Conservation (phyloP, 768 basidiomycete species). For the Suillus paluster region DNA sequence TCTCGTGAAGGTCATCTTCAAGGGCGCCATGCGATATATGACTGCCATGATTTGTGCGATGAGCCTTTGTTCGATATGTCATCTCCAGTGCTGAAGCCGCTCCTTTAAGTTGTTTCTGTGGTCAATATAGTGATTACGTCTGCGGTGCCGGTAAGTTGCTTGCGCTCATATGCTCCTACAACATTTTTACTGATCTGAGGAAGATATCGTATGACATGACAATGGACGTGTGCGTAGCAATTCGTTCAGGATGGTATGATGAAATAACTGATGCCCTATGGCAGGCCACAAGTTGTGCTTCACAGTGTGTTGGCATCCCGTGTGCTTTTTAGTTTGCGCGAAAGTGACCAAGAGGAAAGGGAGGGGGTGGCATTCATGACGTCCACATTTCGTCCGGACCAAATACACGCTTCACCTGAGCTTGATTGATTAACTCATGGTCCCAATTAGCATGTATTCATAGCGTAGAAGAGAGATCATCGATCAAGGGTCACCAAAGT, state of each 20-base stretch:
- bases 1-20: background rate
- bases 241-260: background rate
- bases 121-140: background rate
- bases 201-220: background rate
- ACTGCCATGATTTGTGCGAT: background rate
- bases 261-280: background rate
- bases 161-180: background rate
- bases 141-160: background rate
- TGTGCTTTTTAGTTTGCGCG: background rate
- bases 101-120: background rate
- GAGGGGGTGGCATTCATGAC: background rate
- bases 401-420: background rate
- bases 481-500: background rate
- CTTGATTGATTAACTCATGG: background rate
- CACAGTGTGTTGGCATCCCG: slow-evolving; percentile 2
- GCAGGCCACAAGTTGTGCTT: background rate
- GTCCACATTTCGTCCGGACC: background rate
- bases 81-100: background rate
- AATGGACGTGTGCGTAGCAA: background rate
- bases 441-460: background rate
- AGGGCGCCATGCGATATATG: background rate
- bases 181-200: background rate
- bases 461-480: too few relatives aligned
- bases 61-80: background rate
- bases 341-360: background rate